Percentiles rank a stretch among this genome's conserved stretches.
Conservation (phyloP, 2,329 filamentous ascomycete genomes). For the Rachicladosporium sp. region DNA sequence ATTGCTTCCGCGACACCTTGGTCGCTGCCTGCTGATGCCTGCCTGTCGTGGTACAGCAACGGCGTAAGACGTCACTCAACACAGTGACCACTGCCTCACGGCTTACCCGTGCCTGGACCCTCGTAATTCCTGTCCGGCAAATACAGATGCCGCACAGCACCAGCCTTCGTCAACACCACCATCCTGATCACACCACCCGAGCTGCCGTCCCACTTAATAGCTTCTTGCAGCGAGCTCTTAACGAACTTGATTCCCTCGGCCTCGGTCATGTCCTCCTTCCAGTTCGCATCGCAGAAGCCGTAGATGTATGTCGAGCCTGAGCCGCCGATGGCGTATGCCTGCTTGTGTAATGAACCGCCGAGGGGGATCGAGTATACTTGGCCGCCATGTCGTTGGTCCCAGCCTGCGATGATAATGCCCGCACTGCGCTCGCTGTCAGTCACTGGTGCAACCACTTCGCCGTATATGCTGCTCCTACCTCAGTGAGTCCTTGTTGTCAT, state of each 20-base stretch:
- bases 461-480: constrained; percentile 49
- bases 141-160: constrained; percentile 87
- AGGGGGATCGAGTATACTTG: constrained; percentile 97
- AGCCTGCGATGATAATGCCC: constrained; percentile 96
- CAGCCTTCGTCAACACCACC: constrained; percentile 85
- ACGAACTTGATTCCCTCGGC: constrained; percentile 83
- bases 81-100: constrained; percentile 8
- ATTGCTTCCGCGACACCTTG: too few relatives aligned
- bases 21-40: too few relatives aligned
- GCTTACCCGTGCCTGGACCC: constrained; percentile 47
- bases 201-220: constrained; percentile 99
- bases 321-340: constrained; percentile 86
- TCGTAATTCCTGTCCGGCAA: constrained; percentile 84
- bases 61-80: too few relatives aligned
- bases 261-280: constrained; percentile 91
- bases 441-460: neutral
- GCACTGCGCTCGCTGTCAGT: constrained; percentile 45
- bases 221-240: constrained; percentile 79
- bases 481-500: constrained; percentile 88
- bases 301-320: constrained; percentile 99
- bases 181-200: constrained; percentile 96
- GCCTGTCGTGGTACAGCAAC: too few relatives aligned
- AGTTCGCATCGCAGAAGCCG: constrained; percentile 94
- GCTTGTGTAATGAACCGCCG: constrained; percentile 94
- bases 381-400: constrained; percentile 86